Percentiles rank a stretch among this genome's conserved stretches.
phyloP scores from a whole-genome alignment of 2,329 filamentous ascomycete species.

The Hypoxylon sp. region DNA sequence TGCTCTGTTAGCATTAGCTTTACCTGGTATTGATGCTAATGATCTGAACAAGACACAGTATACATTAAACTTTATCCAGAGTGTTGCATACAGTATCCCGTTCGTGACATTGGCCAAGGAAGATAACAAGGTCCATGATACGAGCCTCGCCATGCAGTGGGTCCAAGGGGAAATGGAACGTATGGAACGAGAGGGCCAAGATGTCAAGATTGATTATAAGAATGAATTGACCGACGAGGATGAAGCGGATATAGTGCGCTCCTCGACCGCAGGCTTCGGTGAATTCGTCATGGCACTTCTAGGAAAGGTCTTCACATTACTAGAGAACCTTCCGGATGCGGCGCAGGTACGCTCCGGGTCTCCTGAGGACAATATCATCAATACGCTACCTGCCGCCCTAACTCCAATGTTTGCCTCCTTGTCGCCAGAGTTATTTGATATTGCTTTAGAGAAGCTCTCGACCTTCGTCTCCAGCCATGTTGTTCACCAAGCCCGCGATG shows the following conservation, averaged over 20 bases:
- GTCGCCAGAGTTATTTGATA: slow-evolving; percentile 93
- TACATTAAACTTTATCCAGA: slow-evolving; percentile 94
- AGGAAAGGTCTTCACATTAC: slow-evolving; percentile 92
- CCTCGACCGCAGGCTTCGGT: slow-evolving; percentile 92
- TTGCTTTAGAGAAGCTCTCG: slow-evolving; percentile 91
- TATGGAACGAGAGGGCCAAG: slow-evolving; percentile 89
- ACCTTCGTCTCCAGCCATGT: slow-evolving; percentile 94
- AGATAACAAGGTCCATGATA: slow-evolving; percentile 77
- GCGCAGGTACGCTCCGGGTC: slow-evolving; percentile 89
- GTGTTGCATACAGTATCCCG: slow-evolving; percentile 95
- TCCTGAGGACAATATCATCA: slow-evolving; percentile 97
- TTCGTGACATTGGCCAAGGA: slow-evolving; percentile 85
- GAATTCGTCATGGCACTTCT: slow-evolving; percentile 94
- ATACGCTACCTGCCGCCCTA: slow-evolving; percentile 91
- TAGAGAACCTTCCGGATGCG: slow-evolving; percentile 95
- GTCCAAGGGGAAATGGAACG: slow-evolving; percentile 94
- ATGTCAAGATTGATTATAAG: slow-evolving; percentile 88
- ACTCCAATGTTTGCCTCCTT: slow-evolving; percentile 91
- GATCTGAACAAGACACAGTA: slow-evolving; percentile 97
- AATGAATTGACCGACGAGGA: slow-evolving; percentile 86
- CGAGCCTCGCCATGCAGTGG: slow-evolving; percentile 88
- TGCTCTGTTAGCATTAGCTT: slow-evolving; percentile 88
- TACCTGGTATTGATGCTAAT: slow-evolving; percentile 97
- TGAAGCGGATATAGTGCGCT: slow-evolving; percentile 89
- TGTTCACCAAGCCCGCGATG: slow-evolving; percentile 95